Base-by-base conservation (phyloP, 2,329 filamentous ascomycete species). In the Fusarium stilboides region DNA sequence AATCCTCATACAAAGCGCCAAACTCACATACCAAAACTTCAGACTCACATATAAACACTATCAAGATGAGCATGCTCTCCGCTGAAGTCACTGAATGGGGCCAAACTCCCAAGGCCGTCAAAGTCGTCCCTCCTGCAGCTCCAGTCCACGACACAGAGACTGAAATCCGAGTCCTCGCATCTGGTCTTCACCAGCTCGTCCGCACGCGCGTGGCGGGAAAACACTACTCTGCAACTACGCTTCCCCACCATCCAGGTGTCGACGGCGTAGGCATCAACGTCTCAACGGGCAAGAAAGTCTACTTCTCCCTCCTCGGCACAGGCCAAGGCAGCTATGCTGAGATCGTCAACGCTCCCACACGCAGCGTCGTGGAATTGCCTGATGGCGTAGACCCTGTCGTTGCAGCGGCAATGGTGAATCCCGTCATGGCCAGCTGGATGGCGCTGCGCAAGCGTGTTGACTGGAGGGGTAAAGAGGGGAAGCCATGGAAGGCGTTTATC, bases 401-500 rank as follows among this genome's bases (percentile, higher is more conserved):
- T 28, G 81, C 86, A n/a, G 87, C 87, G 0, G 86, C 81, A 1
- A 77, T 85, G 53, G 79, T 84, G 39, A 89, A 89, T 65, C 86
- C 87, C 1, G 85, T 83, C 26, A 82, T 87, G 79, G 84, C 82
- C 54, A 83, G 81, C 40, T 89, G 87, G 87, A 87, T 89, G 86
- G 86, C 86, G 6, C 77, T 89, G 36, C 80, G 77, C 22, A 78
- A 81, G 39, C 80, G 86, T 8, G 81, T 82, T 1, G 68, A 62
- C 6, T 75, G 60, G 15, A 52, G 49, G 5, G 43, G 20, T 3
- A 79, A 80, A 4, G 45, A 74, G 20, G 76, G 78, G 7, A 88
- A 85, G 71, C 83, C 80, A 6, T 83, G 84, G n/a, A 70, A 68
- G 24, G 67, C 61, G 6, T 77, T 87, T 15, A 82, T 89, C 43